These are phyloP conservation scores for Favolaschia claudopus DNA, from an alignment of 768 basidiomycete species.

Conservation along the genomic window DNA sequence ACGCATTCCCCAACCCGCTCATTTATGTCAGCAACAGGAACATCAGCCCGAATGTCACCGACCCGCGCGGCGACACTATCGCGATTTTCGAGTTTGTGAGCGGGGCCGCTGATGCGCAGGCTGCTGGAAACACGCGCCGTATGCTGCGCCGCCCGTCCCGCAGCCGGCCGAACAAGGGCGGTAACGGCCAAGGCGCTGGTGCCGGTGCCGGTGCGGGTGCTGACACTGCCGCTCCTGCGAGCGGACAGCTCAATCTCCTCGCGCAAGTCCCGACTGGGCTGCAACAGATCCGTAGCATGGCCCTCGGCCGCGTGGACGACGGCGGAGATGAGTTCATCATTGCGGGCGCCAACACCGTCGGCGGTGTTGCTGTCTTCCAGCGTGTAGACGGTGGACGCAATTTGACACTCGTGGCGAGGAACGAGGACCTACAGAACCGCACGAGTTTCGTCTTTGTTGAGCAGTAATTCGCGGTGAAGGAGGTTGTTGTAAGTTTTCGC, in stretches of 20 bases:
- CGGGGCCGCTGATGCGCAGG: constrained; percentile 6
- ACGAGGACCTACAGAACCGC: constrained; percentile 46
- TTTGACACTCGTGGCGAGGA: constrained; percentile 47
- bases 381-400: constrained; percentile 51
- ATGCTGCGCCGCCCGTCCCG: constrained; percentile 25
- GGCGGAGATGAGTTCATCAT: constrained; percentile 49
- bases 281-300: constrained; percentile 63
- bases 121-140: constrained; percentile 13
- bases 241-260: constrained; percentile 44
- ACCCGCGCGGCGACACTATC: constrained; percentile 62
- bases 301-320: constrained; percentile 48
- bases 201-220: background rate
- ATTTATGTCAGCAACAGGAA: constrained; percentile 69
- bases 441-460: constrained; percentile 49
- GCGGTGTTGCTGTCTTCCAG: constrained; percentile 53
- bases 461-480: background rate
- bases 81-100: constrained; percentile 58
- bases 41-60: constrained; percentile 47
- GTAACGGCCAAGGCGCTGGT: constrained; percentile 1
- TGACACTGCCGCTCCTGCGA: constrained; percentile 6
- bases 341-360: constrained; percentile 41
- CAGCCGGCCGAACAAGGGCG: background rate
- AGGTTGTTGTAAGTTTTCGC: background rate
- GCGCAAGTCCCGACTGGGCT: constrained; percentile 62
- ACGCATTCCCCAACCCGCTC: constrained; percentile 51